Conservation (phyloP, 208 protist genomes). For the Leishmania major region DNA sequence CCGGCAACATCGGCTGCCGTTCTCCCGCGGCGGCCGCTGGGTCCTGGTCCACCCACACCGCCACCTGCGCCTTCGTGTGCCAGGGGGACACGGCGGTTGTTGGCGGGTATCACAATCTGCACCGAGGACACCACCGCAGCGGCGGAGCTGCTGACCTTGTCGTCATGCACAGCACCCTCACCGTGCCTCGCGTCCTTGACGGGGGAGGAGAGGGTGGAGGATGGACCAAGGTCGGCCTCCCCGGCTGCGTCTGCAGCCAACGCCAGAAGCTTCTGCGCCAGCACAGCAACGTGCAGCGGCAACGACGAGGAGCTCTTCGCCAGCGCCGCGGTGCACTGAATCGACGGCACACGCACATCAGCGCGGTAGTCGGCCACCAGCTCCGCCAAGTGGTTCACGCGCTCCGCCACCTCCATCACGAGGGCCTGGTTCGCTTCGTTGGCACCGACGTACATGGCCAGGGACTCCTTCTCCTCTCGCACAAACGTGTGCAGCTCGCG, state of each 20-base stretch:
- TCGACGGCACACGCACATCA: slow-evolving; percentile 40
- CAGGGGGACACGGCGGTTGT: slow-evolving; percentile 44
- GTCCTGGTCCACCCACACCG: not conserved
- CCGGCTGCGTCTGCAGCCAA: slow-evolving; percentile 57
- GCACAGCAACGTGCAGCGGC: slow-evolving; percentile 38
- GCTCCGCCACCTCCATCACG: slow-evolving; percentile 39
- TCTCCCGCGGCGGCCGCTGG: not conserved
- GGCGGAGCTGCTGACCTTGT: not conserved
- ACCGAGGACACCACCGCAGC: slow-evolving; percentile 22
- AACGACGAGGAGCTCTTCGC: slow-evolving; percentile 32
- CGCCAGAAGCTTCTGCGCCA: slow-evolving; percentile 54
- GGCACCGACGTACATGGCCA: slow-evolving; percentile 20
- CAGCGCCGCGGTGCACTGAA: slow-evolving; percentile 10
- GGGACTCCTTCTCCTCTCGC: slow-evolving; percentile 36
- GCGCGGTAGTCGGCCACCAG: slow-evolving; percentile 38
- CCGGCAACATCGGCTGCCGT: slow-evolving; percentile 15
- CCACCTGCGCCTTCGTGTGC: slow-evolving; percentile 5
- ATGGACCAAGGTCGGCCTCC: not conserved
- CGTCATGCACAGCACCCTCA: not conserved
- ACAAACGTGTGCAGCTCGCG: slow-evolving; percentile 46
- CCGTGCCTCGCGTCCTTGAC: not conserved
- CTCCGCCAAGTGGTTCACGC: slow-evolving; percentile 38
- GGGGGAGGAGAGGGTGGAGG: not conserved
- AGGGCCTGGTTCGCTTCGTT: slow-evolving; percentile 26
- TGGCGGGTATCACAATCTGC: slow-evolving; percentile 37